These are phyloP conservation scores for Thelonectria discophora DNA, from an alignment of 2,329 filamentous ascomycete species.

Conservation along the genomic window DNA sequence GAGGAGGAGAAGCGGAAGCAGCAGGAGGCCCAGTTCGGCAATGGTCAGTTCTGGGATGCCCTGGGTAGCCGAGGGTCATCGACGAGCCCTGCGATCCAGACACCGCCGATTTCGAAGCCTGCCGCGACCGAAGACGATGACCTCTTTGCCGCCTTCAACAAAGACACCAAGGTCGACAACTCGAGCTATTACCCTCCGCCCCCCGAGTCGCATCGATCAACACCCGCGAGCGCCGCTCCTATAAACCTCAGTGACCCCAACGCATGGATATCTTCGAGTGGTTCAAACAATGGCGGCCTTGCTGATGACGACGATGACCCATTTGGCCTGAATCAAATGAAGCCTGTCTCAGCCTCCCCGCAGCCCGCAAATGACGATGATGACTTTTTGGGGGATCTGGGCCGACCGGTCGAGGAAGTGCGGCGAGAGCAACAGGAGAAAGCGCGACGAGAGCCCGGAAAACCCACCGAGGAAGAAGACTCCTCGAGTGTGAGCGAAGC, in stretches of 20 bases:
- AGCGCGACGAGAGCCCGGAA: conserved; percentile 59
- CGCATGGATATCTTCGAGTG: conserved; percentile 56
- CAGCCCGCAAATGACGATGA: conserved; percentile 62
- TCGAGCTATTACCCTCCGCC: conserved; percentile 70
- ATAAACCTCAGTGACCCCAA: conserved; percentile 63
- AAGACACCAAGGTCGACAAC: conserved; percentile 72
- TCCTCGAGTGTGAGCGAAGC: conserved; percentile 59
- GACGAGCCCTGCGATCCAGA: conserved; percentile 43
- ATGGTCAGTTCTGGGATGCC: conserved; percentile 78
- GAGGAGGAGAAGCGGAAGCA: conserved; percentile 77
- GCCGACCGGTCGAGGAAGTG: conserved; percentile 71
- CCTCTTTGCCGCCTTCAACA: conserved; percentile 73
- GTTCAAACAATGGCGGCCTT: conserved; percentile 49
- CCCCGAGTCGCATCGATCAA: conserved; percentile 53
- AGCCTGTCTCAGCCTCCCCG: conserved; percentile 48
- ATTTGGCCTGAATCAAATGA: conserved; percentile 79
- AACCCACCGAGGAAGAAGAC: conserved; percentile 60
- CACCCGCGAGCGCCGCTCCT: conserved; percentile 54
- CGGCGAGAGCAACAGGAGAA: conserved; percentile 56
- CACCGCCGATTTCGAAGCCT: conserved; percentile 28
- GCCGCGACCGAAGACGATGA: conserved; percentile 63
- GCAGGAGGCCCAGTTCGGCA: conserved; percentile 81
- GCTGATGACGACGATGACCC: conserved; percentile 83
- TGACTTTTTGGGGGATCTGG: conserved; percentile 72
- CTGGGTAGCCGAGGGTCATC: conserved; percentile 66